phyloP scores from a whole-genome alignment of 1,139 yeast species.

The Scheffersomyces lignicola region DNA sequence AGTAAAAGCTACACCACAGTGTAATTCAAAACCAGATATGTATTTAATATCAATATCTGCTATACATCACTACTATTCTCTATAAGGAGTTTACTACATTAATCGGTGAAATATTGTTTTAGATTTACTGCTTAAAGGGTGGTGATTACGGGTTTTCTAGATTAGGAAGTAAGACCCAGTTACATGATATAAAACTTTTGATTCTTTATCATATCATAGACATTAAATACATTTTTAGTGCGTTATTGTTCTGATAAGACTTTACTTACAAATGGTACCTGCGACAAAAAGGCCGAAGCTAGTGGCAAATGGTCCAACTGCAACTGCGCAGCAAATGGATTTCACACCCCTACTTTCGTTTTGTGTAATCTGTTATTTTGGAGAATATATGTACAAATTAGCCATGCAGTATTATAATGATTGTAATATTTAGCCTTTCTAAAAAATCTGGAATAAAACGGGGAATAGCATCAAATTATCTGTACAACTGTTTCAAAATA shows the following conservation, averaged over 20 bases:
- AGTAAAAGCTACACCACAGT: too few relatives aligned
- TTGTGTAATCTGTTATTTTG: neutral
- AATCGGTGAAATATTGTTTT: neutral
- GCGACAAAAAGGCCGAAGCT: neutral
- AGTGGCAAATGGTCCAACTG: neutral
- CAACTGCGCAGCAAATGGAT: constrained; percentile 1
- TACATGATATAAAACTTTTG: too few relatives aligned
- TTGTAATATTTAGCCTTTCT: too few relatives aligned
- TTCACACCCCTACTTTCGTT: neutral
- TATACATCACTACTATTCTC: too few relatives aligned
- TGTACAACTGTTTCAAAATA: neutral
- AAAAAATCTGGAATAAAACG: neutral
- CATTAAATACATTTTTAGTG: neutral
- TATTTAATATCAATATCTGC: too few relatives aligned
- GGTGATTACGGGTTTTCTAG: neutral
- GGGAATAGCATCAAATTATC: neutral
- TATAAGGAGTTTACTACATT: neutral
- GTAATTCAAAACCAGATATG: too few relatives aligned
- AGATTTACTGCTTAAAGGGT: neutral
- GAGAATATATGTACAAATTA: neutral
- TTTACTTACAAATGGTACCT: neutral
- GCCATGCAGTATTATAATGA: neutral
- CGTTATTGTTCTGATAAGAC: neutral
- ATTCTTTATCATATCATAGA: too few relatives aligned
- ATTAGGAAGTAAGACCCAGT: constrained; percentile 1